Percentiles rank a stretch among this genome's conserved stretches.
These are phyloP conservation scores for Aspergillus eucalypticola DNA, from an alignment of 2,329 filamentous ascomycete species.

Conservation along the genomic window DNA sequence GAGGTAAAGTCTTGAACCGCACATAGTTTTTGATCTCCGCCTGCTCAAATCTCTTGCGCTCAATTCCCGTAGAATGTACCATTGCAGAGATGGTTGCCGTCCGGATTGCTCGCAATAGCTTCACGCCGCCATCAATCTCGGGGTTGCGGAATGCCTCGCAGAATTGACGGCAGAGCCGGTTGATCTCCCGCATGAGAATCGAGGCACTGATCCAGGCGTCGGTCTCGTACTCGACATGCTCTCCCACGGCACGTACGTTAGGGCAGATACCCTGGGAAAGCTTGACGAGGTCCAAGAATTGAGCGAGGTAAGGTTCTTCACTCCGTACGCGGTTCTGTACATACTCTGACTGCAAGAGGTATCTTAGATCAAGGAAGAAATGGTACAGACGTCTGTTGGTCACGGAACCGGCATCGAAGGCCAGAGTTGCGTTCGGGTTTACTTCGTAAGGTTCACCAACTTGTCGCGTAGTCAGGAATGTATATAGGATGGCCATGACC, in stretches of 20 bases:
- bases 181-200: slow-evolving; percentile 91
- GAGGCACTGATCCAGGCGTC: slow-evolving; percentile 98
- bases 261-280: slow-evolving; percentile 96
- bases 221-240: slow-evolving; percentile 97
- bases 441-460: slow-evolving; percentile 92
- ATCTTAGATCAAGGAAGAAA: slow-evolving; percentile 93
- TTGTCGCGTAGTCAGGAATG: slow-evolving; percentile 92
- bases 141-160: slow-evolving; percentile 79
- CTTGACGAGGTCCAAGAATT: slow-evolving; percentile 94
- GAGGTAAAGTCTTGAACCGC: slow-evolving; percentile 73
- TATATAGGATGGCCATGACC: slow-evolving; percentile 93
- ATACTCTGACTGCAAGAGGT: slow-evolving; percentile 82
- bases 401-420: slow-evolving; percentile 91
- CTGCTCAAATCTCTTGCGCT: slow-evolving; percentile 79
- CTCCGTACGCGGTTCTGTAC: slow-evolving; percentile 81
- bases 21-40: slow-evolving; percentile 86
- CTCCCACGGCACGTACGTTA: slow-evolving; percentile 85
- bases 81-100: slow-evolving; percentile 79
- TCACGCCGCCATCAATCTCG: slow-evolving; percentile 62
- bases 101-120: slow-evolving; percentile 68
- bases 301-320: slow-evolving; percentile 84
- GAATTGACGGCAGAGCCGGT: slow-evolving; percentile 84
- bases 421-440: slow-evolving; percentile 78
- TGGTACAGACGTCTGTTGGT: slow-evolving; percentile 96
- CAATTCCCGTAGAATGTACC: slow-evolving; percentile 83